A percentile compares a stretch with the other conserved stretches of the same genome.
Evolutionary conservation across 2,329 filamentous ascomycete species (phyloP).

Genomic region (Pyrenophora graminea): DNA sequence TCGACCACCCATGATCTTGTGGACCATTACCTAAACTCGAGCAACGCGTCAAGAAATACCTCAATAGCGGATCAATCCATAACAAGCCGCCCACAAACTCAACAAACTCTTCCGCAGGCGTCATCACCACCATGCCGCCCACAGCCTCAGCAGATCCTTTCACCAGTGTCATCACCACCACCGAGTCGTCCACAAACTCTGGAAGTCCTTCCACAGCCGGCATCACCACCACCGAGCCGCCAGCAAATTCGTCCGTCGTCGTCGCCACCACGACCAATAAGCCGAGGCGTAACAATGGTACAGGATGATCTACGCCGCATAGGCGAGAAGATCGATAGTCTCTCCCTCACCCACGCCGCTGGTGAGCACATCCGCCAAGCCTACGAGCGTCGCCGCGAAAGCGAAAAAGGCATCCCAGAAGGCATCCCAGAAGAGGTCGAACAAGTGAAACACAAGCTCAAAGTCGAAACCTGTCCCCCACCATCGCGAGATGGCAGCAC

Average conservation of each 20-base stretch:
- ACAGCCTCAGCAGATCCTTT: no score
- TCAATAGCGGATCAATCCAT: slow-evolving; percentile 6
- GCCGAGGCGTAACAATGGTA: slow-evolving; percentile 30
- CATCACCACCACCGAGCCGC: no score
- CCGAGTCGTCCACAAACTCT: no score
- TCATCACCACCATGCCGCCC: slow-evolving; percentile 6
- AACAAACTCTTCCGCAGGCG: slow-evolving; percentile 13
- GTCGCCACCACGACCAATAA: slow-evolving; percentile 11
- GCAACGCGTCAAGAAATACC: slow-evolving; percentile 1
- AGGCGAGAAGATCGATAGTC: slow-evolving; percentile 39
- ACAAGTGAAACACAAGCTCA: slow-evolving; percentile 17
- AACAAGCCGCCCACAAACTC: slow-evolving; percentile 10
- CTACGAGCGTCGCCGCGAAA: slow-evolving; percentile 30
- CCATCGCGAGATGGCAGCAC: not conserved
- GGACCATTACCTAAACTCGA: not conserved
- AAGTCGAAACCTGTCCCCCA: slow-evolving; percentile 9
- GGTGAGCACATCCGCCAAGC: slow-evolving; percentile 17
- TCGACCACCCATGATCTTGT: slow-evolving; percentile 1
- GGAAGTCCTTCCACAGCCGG: slow-evolving; percentile 5
- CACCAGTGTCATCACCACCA: no score
- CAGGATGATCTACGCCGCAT: slow-evolving; percentile 37
- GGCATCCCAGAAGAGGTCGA: slow-evolving; percentile 21
- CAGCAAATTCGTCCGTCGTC: slow-evolving; percentile 11
- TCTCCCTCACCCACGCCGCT: slow-evolving; percentile 23
- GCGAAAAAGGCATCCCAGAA: slow-evolving; percentile 31